A percentile compares a stretch with the other conserved stretches of the same genome.
Evolutionary conservation across 768 basidiomycete genomes (phyloP).

Genomic region (Coprinopsis strossmayeri): DNA sequence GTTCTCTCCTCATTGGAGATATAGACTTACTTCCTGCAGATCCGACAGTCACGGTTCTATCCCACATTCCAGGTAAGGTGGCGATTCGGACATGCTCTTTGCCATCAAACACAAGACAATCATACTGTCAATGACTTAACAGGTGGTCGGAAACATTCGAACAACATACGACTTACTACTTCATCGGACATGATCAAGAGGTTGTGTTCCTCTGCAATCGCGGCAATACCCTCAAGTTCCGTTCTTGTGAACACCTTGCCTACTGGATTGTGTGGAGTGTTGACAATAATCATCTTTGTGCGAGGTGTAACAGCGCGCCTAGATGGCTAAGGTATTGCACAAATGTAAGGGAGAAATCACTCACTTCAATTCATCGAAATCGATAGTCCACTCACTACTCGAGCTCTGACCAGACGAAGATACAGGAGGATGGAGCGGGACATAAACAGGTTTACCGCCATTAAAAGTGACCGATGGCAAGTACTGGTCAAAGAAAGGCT

Average conservation of each 20-base stretch:
- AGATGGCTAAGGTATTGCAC: background rate
- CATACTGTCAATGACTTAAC: slow-evolving; percentile 54
- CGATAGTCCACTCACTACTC: slow-evolving; percentile 82
- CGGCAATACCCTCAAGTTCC: slow-evolving; percentile 83
- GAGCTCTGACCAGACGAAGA: slow-evolving; percentile 37
- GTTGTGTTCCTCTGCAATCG: slow-evolving; percentile 86
- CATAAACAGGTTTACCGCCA: slow-evolving; percentile 87
- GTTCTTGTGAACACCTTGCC: slow-evolving; percentile 88
- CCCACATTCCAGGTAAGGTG: slow-evolving; percentile 97
- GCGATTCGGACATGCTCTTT: slow-evolving; percentile 91
- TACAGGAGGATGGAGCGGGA: slow-evolving; percentile 88
- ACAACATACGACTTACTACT: slow-evolving; percentile 56
- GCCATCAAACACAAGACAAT: slow-evolving; percentile 83
- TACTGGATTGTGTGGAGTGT: slow-evolving; percentile 97
- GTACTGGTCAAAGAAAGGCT: slow-evolving; percentile 97
- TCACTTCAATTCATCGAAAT: slow-evolving; percentile 82
- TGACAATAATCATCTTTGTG: slow-evolving; percentile 92
- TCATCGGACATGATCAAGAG: slow-evolving; percentile 93
- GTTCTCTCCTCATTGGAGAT: background rate
- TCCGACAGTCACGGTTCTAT: slow-evolving; percentile 91
- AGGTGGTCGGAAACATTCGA: background rate
- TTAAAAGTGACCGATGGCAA: slow-evolving; percentile 91
- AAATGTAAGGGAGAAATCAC: slow-evolving; percentile 12
- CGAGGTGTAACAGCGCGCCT: slow-evolving; percentile 81
- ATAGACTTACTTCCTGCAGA: slow-evolving; percentile 81